Evolutionary conservation across 352 stramenopile species (phyloP).

Genomic region (Phytophthora rubi): DNA sequence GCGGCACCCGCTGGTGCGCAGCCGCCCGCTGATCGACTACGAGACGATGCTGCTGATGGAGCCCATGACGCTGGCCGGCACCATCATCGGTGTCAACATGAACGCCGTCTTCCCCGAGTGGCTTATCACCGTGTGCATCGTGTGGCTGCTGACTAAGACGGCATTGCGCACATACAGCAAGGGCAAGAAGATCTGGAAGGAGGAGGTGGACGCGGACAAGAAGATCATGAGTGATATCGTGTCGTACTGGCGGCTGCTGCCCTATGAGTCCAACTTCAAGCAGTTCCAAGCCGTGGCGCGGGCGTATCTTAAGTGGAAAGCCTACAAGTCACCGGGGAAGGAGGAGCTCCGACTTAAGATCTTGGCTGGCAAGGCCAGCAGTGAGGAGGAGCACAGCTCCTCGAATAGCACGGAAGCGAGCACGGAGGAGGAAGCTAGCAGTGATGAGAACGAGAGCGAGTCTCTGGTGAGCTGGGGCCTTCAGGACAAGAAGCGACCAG

Average conservation of each 20-base stretch:
- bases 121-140: conserved; percentile 82
- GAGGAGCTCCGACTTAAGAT: conserved; percentile 44
- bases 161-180: conserved; percentile 70
- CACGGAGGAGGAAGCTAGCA: conserved; percentile 48
- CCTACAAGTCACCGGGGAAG: conserved; percentile 51
- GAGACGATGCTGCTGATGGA: conserved; percentile 88
- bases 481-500: conserved; percentile 41
- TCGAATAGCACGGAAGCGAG: conserved; percentile 39
- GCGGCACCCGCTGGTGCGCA: conserved; percentile 64
- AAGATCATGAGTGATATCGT: conserved; percentile 57
- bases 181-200: conserved; percentile 71
- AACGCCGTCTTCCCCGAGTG: conserved; percentile 86
- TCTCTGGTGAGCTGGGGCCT: conserved; percentile 56
- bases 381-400: conserved; percentile 35
- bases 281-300: conserved; percentile 68
- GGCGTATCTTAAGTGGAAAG: conserved; percentile 79
- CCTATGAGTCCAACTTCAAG: conserved; percentile 72
- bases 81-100: conserved; percentile 88
- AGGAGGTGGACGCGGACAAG: conserved; percentile 60
- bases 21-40: conserved; percentile 82
- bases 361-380: conserved; percentile 39
- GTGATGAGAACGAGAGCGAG: conserved; percentile 63
- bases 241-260: conserved; percentile 72
- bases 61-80: conserved; percentile 85
- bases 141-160: conserved; percentile 79